Evolutionary conservation across 352 stramenopile genomes (phyloP).

Genomic region (Globisporangium sylvaticum): DNA sequence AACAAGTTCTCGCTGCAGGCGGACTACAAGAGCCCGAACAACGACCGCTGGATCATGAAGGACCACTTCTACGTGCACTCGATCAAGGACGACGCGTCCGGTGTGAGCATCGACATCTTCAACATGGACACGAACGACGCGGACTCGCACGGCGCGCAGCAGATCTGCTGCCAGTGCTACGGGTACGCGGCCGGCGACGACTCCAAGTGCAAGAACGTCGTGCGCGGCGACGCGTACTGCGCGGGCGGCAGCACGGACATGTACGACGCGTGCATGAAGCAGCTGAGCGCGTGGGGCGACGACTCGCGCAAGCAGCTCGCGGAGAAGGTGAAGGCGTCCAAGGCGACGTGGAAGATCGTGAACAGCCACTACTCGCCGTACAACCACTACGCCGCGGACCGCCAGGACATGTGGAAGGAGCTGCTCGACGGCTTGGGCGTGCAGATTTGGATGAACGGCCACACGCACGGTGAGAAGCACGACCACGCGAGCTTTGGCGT

Average conservation of each 20-base stretch:
- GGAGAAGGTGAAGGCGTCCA: slow-evolving; percentile 48
- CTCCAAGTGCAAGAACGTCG: slow-evolving; percentile 47
- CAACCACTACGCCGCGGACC: slow-evolving; percentile 55
- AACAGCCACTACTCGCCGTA: slow-evolving; percentile 83
- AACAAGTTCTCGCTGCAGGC: slow-evolving; percentile 72
- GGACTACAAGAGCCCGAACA: slow-evolving; percentile 74
- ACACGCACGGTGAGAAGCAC: slow-evolving; percentile 79
- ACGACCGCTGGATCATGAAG: slow-evolving; percentile 76
- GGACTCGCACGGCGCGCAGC: slow-evolving; percentile 50
- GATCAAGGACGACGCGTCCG: slow-evolving; percentile 46
- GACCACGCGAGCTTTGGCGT: slow-evolving; percentile 49
- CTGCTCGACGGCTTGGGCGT: slow-evolving; percentile 41
- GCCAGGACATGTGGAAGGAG: slow-evolving; percentile 62
- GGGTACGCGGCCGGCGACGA: slow-evolving; percentile 54
- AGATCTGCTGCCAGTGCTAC: slow-evolving; percentile 85
- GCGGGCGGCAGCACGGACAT: slow-evolving; percentile 48
- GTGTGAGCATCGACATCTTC: slow-evolving; percentile 81
- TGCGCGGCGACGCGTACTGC: slow-evolving; percentile 46
- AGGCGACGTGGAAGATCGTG: slow-evolving; percentile 80
- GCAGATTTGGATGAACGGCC: slow-evolving; percentile 68
- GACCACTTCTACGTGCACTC: slow-evolving; percentile 83
- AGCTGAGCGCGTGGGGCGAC: slow-evolving; percentile 63
- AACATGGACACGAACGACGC: slow-evolving; percentile 84
- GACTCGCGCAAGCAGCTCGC: slow-evolving; percentile 65
- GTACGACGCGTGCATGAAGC: slow-evolving; percentile 56